Evolutionary conservation across 2,329 filamentous ascomycete genomes (phyloP), one percentile per base, ranked within the genome.

Genomic region (Cryphonectria parasitica): DNA sequence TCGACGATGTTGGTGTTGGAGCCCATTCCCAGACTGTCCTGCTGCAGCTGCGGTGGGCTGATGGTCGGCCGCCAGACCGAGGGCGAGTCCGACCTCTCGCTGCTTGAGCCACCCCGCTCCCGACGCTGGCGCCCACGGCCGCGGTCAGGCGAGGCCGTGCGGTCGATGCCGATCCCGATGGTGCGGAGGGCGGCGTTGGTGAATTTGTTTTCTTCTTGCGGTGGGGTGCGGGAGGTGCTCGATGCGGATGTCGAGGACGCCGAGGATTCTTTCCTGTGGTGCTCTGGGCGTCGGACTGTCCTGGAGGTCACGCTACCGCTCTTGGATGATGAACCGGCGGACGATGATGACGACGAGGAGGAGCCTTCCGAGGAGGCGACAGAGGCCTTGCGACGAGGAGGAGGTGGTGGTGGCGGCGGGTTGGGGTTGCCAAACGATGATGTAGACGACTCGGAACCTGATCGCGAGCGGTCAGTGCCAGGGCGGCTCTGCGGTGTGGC

Each of bases 1-100:
- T 72, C 68, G 31, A 68, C 45, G 8, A 43, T 63, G 56, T 68
- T 62, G 28, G 45, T 64, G 36, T 54, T 25, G 6, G 63, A 43
- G 15, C 65, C 68, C 45, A 71, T 65, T 3, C 71, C 71, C 34
- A 72, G 71, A 11, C 71, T 72, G 56, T 70, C 71, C 56, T 68
- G 67, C 63, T 72, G 71, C 19, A 72, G 66, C n/a, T 71, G 68
- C 15, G 71, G 71, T 15, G 68, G 71, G 56, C 71, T 71, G 63
- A 72, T 72, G 56, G 71, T 72, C 13, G 71, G 71, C 43, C 71
- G 45, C 71, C 71, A 72, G 7, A 72, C 66, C 13, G 68, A 71
- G 3, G 71, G 71, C 19, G 71, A 72, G 63, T 72, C 71, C n/a
- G 71, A 72, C 19, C 71, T 39, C 54, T 72, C 71, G 63, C 68